Conservation (phyloP, 192 early-diverging fungal genomes). For the Coemansia sp. region DNA sequence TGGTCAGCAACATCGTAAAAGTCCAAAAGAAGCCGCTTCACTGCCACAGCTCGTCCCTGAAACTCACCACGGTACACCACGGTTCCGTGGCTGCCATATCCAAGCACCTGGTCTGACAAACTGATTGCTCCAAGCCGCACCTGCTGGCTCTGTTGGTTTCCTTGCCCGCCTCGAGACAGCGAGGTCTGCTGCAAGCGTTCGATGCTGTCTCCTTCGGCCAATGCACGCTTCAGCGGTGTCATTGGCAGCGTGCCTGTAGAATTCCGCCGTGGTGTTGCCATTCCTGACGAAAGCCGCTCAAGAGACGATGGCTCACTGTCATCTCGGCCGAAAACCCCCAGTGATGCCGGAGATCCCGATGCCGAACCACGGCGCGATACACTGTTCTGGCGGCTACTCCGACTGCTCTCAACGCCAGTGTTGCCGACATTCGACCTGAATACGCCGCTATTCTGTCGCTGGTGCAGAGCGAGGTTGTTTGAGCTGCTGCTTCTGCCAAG, state of each 20-base stretch:
- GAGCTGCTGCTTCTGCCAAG: slow-evolving; percentile 15
- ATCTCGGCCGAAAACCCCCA: slow-evolving; percentile 32
- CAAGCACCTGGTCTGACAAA: slow-evolving; percentile 65
- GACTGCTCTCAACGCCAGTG: slow-evolving; percentile 21
- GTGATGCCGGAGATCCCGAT: slow-evolving; percentile 22
- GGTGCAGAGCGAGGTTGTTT: slow-evolving; percentile 3
- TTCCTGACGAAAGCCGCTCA: slow-evolving; percentile 36
- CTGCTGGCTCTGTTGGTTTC: slow-evolving; percentile 16
- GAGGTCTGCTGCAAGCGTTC: slow-evolving; percentile 14
- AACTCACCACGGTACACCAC: slow-evolving; percentile 94
- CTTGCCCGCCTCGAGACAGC: slow-evolving; percentile 4
- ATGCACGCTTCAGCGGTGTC: slow-evolving; percentile 28
- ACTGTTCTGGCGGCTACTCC: slow-evolving; percentile 8
- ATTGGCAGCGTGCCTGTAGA: slow-evolving; percentile 47
- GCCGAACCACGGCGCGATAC: slow-evolving; percentile 29
- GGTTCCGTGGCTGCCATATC: slow-evolving; percentile 96
- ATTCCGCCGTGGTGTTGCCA: slow-evolving; percentile 41
- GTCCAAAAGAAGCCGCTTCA: slow-evolving; percentile 90
- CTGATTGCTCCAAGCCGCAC: slow-evolving; percentile 57
- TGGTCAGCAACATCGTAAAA: slow-evolving; percentile 96
- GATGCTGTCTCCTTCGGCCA: slow-evolving; percentile 20
- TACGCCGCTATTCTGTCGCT: background rate
- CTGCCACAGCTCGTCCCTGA: slow-evolving; percentile 87
- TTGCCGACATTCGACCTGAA: background rate
- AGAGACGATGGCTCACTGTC: slow-evolving; percentile 45